Evolutionary conservation across 768 basidiomycete species (phyloP).

Genomic region (Leccinum imitatum): DNA sequence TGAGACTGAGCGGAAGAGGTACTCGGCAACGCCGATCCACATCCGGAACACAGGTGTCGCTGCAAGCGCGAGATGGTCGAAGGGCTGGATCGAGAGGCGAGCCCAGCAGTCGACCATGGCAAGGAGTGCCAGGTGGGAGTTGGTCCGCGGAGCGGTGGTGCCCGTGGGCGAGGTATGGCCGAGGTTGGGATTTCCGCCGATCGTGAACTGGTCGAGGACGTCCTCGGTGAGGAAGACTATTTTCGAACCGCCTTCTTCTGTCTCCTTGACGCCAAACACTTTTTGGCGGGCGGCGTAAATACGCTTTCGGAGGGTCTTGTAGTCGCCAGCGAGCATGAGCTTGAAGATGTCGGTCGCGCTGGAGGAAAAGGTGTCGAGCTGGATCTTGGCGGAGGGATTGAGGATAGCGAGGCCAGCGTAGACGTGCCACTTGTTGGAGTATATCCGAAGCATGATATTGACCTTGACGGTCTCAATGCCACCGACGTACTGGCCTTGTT

Average conservation of each 20-base stretch:
- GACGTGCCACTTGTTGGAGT: constrained; percentile 97
- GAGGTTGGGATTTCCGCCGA: constrained; percentile 46
- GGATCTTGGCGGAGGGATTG: constrained; percentile 83
- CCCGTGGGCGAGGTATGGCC: constrained; percentile 11
- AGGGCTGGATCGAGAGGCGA: constrained; percentile 80
- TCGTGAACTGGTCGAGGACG: constrained; percentile 85
- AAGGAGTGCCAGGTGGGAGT: constrained; percentile 90
- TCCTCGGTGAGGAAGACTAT: constrained; percentile 85
- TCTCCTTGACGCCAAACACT: constrained; percentile 63
- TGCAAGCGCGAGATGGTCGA: constrained; percentile 86
- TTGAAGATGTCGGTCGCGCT: constrained; percentile 91
- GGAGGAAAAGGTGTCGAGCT: constrained; percentile 89
- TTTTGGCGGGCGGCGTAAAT: constrained; percentile 70
- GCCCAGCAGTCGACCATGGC: constrained; percentile 99
- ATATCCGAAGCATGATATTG: constrained; percentile 95
- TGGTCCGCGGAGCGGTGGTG: constrained; percentile 40
- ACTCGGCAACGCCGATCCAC: constrained; percentile 96
- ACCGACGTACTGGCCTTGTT: constrained; percentile 90
- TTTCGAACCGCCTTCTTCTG: constrained; percentile 29
- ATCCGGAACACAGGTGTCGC: constrained; percentile 96
- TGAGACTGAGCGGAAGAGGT: constrained; percentile 74
- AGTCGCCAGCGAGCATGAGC: constrained; percentile 75
- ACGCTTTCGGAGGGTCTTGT: constrained; percentile 59
- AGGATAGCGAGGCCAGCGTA: constrained; percentile 98
- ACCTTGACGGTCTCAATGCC: constrained; percentile 97